Conservation (phyloP, 2,329 filamentous ascomycete genomes). For the Arthrobotrys sinensis region DNA sequence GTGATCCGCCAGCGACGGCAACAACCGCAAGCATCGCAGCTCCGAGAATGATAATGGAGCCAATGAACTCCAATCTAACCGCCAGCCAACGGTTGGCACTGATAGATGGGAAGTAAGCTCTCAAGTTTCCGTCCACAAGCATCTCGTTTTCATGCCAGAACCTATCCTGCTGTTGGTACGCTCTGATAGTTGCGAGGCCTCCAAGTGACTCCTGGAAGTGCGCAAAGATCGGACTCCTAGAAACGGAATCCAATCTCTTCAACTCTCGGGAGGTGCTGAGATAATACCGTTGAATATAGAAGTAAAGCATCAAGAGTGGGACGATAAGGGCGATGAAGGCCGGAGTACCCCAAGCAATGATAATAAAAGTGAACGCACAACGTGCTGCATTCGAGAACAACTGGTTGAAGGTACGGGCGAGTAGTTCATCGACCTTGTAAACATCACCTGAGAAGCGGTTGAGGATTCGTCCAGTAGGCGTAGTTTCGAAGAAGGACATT, state of each 20-base stretch:
- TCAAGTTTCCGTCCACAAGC: constrained; percentile 93
- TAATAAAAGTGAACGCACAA: constrained; percentile 85
- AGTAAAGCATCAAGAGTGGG: constrained; percentile 84
- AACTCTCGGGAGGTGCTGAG: constrained; percentile 94
- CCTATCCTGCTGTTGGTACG: constrained; percentile 88
- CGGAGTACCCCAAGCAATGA: constrained; percentile 87
- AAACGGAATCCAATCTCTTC: constrained; percentile 95
- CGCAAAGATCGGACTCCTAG: constrained; percentile 94
- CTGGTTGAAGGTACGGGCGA: constrained; percentile 99
- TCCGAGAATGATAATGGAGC: constrained; percentile 90
- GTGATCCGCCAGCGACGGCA: constrained; percentile 79
- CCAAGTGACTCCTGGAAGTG: constrained; percentile 98
- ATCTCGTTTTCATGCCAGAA: constrained; percentile 97
- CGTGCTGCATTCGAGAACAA: constrained; percentile 82
- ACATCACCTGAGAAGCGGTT: constrained; percentile 91
- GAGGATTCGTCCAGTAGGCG: constrained; percentile 93
- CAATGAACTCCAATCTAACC: constrained; percentile 93
- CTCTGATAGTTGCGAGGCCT: constrained; percentile 93
- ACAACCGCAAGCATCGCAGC: constrained; percentile 87
- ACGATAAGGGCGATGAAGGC: constrained; percentile 85
- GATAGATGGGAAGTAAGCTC: constrained; percentile 95
- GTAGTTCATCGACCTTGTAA: constrained; percentile 83
- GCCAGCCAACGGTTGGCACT: constrained; percentile 95
- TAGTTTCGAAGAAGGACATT: constrained; percentile 99
- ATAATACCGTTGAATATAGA: constrained; percentile 97